Percentiles rank a stretch among this genome's conserved stretches.
phyloP scores from a whole-genome alignment of 2,329 filamentous ascomycete species.

The Neonectria faginata region DNA sequence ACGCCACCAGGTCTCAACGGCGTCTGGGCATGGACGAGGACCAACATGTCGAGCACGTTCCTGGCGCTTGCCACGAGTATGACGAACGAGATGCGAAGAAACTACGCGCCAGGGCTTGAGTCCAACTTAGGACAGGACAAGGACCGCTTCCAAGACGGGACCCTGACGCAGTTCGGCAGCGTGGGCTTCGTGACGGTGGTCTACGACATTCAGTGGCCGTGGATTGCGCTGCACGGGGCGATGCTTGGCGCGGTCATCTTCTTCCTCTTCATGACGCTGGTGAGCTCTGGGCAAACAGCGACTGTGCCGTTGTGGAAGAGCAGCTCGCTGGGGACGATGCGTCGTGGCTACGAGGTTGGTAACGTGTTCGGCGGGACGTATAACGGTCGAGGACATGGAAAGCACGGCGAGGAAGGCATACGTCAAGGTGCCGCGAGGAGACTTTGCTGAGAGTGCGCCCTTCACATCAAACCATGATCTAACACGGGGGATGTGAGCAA shows the following conservation, averaged over 20 bases:
- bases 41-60: slow-evolving; percentile 22
- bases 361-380: slow-evolving; percentile 7
- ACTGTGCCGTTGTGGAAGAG: slow-evolving; percentile 5
- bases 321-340: slow-evolving; percentile 21
- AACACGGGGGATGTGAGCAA: not conserved
- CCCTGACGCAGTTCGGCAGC: slow-evolving; percentile 7
- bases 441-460: not conserved
- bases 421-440: not conserved
- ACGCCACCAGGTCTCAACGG: slow-evolving; percentile 13
- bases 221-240: slow-evolving; percentile 16
- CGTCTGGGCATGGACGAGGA: slow-evolving; percentile 18
- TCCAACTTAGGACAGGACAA: slow-evolving; percentile 11
- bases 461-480: not conserved
- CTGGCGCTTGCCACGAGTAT: slow-evolving; percentile 24
- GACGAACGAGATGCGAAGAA: slow-evolving; percentile 28
- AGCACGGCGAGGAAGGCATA: slow-evolving; percentile 5
- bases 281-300: not conserved
- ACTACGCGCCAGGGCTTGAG: not conserved
- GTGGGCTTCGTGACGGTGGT: slow-evolving; percentile 11
- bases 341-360: slow-evolving; percentile 16
- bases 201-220: slow-evolving; percentile 22
- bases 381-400: slow-evolving; percentile 25
- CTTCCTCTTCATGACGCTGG: slow-evolving; percentile 16
- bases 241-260: slow-evolving; percentile 9
- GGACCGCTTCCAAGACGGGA: slow-evolving; percentile 10